A percentile compares a stretch with the other conserved stretches of the same genome.
Conservation (phyloP, 345 rosid genomes). For the Acer saccharum region DNA sequence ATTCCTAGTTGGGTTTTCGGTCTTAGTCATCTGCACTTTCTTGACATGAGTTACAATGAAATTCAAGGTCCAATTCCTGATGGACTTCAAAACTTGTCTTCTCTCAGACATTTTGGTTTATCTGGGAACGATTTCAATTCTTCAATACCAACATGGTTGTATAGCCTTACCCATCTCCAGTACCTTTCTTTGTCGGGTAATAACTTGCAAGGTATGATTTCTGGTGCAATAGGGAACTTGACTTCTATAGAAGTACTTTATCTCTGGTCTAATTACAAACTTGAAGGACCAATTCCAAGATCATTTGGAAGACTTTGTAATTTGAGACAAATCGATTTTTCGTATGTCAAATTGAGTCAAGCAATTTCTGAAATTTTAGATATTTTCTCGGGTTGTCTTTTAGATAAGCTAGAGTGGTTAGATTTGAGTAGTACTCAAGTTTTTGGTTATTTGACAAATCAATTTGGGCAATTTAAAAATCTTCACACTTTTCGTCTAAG, state of each 20-base stretch:
- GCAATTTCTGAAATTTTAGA: not conserved
- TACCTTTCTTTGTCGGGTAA: no score
- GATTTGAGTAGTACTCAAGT: not conserved
- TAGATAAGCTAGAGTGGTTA: not conserved
- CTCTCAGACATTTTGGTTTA: no score
- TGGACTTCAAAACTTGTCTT: no score
- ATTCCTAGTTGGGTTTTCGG: no score
- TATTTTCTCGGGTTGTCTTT: not conserved
- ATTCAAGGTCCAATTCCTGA: no score
- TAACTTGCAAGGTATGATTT: no score
- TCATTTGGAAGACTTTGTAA: not conserved
- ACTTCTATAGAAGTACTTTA: constrained; percentile 13
- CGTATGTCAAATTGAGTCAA: not conserved
- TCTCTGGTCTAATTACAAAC: not conserved
- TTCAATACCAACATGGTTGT: no score
- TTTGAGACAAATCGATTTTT: not conserved
- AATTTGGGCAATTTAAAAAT: not conserved
- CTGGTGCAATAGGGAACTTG: constrained; percentile 15
- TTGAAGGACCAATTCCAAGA: not conserved
- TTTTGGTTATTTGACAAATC: not conserved
- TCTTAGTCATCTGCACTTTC: no score
- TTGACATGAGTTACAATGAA: no score
- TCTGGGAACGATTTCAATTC: no score
- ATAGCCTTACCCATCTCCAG: no score
- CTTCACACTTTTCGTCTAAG: no score